phyloP scores from a whole-genome alignment of 768 basidiomycete species.

The Scleroderma bovista region DNA sequence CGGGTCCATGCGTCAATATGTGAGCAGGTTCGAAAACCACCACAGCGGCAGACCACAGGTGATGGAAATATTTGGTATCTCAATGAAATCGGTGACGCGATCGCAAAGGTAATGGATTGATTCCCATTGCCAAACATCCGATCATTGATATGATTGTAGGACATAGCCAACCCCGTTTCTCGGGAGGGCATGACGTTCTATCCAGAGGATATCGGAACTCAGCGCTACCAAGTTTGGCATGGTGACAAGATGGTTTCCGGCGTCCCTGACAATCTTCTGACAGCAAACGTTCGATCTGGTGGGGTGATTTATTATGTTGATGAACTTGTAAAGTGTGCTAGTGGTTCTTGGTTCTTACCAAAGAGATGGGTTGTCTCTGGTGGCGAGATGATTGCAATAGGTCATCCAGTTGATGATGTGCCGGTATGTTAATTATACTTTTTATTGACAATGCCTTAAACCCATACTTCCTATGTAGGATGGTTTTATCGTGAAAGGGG shows the following conservation, averaged over 20 bases:
- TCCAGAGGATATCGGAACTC: neutral
- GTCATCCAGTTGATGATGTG: slow-evolving; percentile 1
- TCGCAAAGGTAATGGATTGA: slow-evolving; percentile 14
- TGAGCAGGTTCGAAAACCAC: neutral
- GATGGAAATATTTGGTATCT: slow-evolving; percentile 21
- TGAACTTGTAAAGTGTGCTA: slow-evolving; percentile 6
- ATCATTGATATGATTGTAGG: neutral
- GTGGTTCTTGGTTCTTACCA: slow-evolving; percentile 4
- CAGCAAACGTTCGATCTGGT: slow-evolving; percentile 5
- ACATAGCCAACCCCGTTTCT: neutral
- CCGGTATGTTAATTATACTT: neutral
- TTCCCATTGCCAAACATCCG: neutral
- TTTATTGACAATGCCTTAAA: neutral
- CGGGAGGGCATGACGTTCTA: neutral
- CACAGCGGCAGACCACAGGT: slow-evolving; percentile 4
- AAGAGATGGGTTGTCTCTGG: slow-evolving; percentile 3
- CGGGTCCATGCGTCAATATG: neutral
- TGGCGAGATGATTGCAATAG: neutral
- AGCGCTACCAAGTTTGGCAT: slow-evolving; percentile 8
- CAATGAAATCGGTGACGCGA: slow-evolving; percentile 10
- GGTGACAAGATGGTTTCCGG: slow-evolving; percentile 9
- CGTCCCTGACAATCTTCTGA: neutral
- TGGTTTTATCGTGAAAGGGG: slow-evolving; percentile 3
- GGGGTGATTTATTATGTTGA: slow-evolving; percentile 5
- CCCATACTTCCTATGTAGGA: neutral